A percentile compares a stretch with the other conserved stretches of the same genome.
These are phyloP conservation scores for Candolleomyces aberdarensis DNA, from an alignment of 768 basidiomycete species.

Conservation along the genomic window DNA sequence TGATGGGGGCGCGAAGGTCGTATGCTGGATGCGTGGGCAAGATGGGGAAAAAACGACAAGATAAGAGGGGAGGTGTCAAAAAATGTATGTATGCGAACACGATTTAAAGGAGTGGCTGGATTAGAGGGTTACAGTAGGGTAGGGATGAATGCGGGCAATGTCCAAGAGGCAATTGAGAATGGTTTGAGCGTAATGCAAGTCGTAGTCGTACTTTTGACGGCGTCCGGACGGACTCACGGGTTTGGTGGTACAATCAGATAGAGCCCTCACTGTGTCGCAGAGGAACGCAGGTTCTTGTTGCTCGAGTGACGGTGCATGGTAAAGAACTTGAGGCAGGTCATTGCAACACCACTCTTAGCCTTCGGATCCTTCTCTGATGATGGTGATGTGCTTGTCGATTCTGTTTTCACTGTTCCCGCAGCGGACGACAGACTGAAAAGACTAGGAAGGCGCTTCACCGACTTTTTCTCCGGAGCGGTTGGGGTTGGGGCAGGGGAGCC, in stretches of 20 bases:
- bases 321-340: conserved; percentile 11
- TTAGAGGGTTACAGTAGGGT: too few species aligned
- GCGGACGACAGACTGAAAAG: neutral
- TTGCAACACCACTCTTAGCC: conserved; percentile 1
- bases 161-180: too few species aligned
- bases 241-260: too few species aligned
- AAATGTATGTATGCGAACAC: too few species aligned
- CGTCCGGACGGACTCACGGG: too few species aligned
- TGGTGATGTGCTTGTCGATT: neutral
- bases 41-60: neutral
- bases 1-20: too few species aligned
- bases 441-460: conserved; percentile 4
- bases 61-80: neutral
- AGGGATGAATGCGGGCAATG: too few species aligned
- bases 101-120: neutral
- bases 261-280: neutral
- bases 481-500: neutral
- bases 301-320: conserved; percentile 5
- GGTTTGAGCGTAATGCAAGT: neutral
- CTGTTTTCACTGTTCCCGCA: neutral
- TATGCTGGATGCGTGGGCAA: too few species aligned
- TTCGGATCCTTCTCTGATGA: neutral
- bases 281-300: neutral
- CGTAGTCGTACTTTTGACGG: neutral
- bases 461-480: neutral